These are phyloP conservation scores for Xylaria sp. DNA, from an alignment of 2,329 filamentous ascomycete species.

Conservation along the genomic window DNA sequence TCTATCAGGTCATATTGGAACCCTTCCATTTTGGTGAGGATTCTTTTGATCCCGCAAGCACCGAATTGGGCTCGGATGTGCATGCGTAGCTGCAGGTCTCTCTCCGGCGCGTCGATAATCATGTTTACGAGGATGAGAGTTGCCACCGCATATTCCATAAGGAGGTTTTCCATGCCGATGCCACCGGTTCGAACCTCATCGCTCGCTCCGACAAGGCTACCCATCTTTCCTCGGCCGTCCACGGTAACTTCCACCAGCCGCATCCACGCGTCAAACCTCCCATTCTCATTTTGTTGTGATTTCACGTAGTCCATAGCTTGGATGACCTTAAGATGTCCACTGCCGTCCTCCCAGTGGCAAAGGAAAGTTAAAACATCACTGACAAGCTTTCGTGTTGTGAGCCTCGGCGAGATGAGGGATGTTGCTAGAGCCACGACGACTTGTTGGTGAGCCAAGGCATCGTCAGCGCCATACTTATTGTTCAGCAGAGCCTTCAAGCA, in stretches of 20 bases:
- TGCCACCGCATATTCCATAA: slow-evolving; percentile 98
- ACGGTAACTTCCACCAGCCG: slow-evolving; percentile 96
- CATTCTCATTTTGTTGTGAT: slow-evolving; percentile 84
- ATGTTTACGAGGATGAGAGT: slow-evolving; percentile 96
- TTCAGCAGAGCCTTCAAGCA: slow-evolving; percentile 98
- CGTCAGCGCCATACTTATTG: slow-evolving; percentile 98
- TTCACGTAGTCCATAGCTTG: slow-evolving; percentile 94
- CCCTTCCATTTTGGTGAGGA: slow-evolving; percentile 94
- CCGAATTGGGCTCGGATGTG: slow-evolving; percentile 97
- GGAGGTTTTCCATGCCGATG: slow-evolving; percentile 96
- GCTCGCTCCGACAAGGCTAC: slow-evolving; percentile 93
- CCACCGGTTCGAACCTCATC: slow-evolving; percentile 95
- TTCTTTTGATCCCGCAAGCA: slow-evolving; percentile 91
- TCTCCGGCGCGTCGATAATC: slow-evolving; percentile 88
- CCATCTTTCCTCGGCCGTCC: slow-evolving; percentile 98
- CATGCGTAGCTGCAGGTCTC: slow-evolving; percentile 87
- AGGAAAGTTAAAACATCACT: slow-evolving; percentile 96
- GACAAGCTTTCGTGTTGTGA: slow-evolving; percentile 92
- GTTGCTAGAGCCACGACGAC: slow-evolving; percentile 86
- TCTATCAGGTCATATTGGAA: slow-evolving; percentile 99
- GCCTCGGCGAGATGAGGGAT: slow-evolving; percentile 83
- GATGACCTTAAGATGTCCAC: slow-evolving; percentile 91
- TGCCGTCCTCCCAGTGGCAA: slow-evolving; percentile 87
- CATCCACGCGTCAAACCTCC: slow-evolving; percentile 98
- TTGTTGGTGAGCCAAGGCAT: slow-evolving; percentile 88